Evolutionary conservation across 768 basidiomycete genomes (phyloP).

Genomic region (Boletus patriciae): DNA sequence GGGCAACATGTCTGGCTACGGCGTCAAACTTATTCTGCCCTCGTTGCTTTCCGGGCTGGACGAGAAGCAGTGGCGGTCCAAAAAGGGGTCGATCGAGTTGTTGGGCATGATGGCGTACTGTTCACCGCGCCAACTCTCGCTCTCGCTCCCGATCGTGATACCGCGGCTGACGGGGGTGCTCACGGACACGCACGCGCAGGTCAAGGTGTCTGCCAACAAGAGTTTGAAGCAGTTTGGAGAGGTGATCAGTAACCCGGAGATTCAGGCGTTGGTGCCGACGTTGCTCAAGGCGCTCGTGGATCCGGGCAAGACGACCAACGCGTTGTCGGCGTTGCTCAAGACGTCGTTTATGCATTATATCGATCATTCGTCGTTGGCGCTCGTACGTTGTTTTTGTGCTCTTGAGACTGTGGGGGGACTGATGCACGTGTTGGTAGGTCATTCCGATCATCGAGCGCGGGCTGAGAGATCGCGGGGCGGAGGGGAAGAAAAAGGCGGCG

Average conservation of each 20-base stretch:
- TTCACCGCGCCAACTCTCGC: conserved; percentile 90
- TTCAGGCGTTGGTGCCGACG: conserved; percentile 83
- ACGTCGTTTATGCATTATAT: conserved; percentile 98
- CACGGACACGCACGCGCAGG: conserved; percentile 97
- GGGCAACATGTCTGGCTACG: conserved; percentile 92
- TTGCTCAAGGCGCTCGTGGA: conserved; percentile 95
- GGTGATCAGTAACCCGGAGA: conserved; percentile 97
- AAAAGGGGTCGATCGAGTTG: conserved; percentile 95
- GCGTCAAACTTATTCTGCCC: conserved; percentile 93
- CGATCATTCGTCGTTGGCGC: conserved; percentile 91
- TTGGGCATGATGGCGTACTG: conserved; percentile 99
- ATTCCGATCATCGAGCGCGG: conserved; percentile 95
- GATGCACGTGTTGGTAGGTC: conserved; percentile 49
- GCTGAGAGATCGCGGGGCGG: conserved; percentile 86
- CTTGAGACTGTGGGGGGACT: neutral
- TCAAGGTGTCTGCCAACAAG: conserved; percentile 88
- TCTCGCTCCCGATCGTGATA: conserved; percentile 94
- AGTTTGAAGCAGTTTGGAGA: conserved; percentile 98
- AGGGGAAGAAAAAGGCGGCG: conserved; percentile 92
- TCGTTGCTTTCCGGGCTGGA: conserved; percentile 87
- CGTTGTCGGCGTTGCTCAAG: conserved; percentile 81
- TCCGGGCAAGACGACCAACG: conserved; percentile 85
- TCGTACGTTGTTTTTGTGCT: conserved; percentile 51
- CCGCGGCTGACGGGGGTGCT: conserved; percentile 93
- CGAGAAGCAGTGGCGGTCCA: conserved; percentile 98